A percentile compares a stretch with the other conserved stretches of the same genome.
Evolutionary conservation across 768 basidiomycete species (phyloP).

Genomic region (Termitomyces sp.): DNA sequence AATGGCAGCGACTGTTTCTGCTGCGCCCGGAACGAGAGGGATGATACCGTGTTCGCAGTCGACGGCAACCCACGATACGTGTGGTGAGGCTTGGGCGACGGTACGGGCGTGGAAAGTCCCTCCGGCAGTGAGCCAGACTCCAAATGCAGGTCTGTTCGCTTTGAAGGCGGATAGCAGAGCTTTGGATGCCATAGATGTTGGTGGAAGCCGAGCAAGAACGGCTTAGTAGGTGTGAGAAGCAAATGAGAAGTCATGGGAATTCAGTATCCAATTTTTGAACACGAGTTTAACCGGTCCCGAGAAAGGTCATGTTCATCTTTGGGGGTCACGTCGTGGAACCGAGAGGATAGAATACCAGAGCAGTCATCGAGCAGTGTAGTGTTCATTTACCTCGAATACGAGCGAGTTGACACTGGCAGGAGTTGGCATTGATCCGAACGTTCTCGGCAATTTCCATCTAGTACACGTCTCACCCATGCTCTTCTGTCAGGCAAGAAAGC

Average conservation of each 20-base stretch:
- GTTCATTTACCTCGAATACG: neutral
- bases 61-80: constrained; percentile 59
- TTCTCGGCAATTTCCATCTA: too few relatives aligned
- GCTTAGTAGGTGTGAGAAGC: too few relatives aligned
- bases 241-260: neutral
- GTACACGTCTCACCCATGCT: too few relatives aligned
- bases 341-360: neutral
- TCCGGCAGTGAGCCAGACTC: constrained; percentile 60
- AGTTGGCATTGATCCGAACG: too few relatives aligned
- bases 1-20: constrained; percentile 52
- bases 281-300: neutral
- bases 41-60: constrained; percentile 68
- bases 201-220: neutral
- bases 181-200: constrained; percentile 36
- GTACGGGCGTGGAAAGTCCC: constrained; percentile 54
- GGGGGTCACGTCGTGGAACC: neutral
- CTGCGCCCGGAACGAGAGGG: constrained; percentile 47
- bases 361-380: neutral
- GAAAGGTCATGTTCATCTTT: neutral
- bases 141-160: constrained; percentile 55
- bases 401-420: too few relatives aligned
- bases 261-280: neutral
- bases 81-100: constrained; percentile 47
- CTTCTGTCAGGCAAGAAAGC: neutral
- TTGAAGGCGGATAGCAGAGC: constrained; percentile 48